Conservation (phyloP, 2,329 filamentous ascomycete genomes). For the Neophaeococcomyces aloes region DNA sequence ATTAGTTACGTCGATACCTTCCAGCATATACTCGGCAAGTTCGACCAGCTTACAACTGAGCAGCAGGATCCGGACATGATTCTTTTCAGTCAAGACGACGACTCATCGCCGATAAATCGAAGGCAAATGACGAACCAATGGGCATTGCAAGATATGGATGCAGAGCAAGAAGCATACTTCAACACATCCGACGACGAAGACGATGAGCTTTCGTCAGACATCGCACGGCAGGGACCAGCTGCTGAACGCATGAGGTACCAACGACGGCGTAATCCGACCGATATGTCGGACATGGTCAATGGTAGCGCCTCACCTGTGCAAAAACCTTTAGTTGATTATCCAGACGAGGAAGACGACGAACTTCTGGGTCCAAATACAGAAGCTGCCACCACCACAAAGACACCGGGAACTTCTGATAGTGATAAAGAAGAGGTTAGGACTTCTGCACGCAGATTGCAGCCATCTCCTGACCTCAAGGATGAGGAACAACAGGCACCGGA, state of each 20-base stretch:
- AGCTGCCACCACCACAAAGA: constrained; percentile 9
- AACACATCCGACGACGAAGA: constrained; percentile 81
- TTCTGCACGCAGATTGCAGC: constrained; percentile 23
- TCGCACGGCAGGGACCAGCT: background rate
- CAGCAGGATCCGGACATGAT: constrained; percentile 50
- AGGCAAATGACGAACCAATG: constrained; percentile 49
- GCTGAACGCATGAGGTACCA: constrained; percentile 15
- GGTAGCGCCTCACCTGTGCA: constrained; percentile 49
- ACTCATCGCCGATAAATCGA: constrained; percentile 35
- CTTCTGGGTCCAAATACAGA: constrained; percentile 45
- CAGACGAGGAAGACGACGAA: constrained; percentile 70
- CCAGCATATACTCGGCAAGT: constrained; percentile 60
- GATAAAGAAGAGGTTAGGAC: constrained; percentile 19
- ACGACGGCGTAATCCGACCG: constrained; percentile 14
- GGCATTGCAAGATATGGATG: constrained; percentile 71
- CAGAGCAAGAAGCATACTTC: constrained; percentile 87
- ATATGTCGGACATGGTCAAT: constrained; percentile 37
- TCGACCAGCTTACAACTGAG: constrained; percentile 61
- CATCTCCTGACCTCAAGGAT: constrained; percentile 24
- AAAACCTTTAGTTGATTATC: constrained; percentile 80
- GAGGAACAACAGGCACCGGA: constrained; percentile 50
- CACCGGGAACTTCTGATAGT: constrained; percentile 23
- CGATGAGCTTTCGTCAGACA: constrained; percentile 40
- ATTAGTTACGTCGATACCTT: constrained; percentile 84
- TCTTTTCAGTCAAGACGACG: constrained; percentile 62